phyloP scores from a whole-genome alignment of 2,329 filamentous ascomycete species.

The Beauveria australis region DNA sequence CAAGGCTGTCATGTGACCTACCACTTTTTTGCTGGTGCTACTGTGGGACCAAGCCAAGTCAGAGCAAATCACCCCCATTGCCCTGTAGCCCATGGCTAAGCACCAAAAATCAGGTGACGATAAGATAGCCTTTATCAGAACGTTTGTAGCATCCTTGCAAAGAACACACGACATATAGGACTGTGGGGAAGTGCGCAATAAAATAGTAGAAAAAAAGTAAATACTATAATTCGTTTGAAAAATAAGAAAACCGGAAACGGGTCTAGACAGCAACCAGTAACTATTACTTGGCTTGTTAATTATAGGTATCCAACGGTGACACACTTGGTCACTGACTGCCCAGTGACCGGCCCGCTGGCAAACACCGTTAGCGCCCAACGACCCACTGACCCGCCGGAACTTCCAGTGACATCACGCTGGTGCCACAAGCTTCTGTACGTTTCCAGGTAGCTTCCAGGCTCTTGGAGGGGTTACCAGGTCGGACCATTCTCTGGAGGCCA shows the following conservation, averaged over 20 bases:
- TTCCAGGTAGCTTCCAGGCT: constrained; percentile 23
- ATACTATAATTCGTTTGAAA: too few relatives aligned
- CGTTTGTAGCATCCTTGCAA: not conserved
- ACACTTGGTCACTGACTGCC: not conserved
- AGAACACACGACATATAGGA: too few relatives aligned
- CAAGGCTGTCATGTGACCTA: constrained; percentile 5
- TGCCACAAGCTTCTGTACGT: constrained; percentile 19
- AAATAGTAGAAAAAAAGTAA: too few relatives aligned
- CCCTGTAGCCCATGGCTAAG: not conserved
- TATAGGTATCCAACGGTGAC: too few relatives aligned
- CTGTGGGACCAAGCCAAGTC: not conserved
- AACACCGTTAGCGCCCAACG: not conserved
- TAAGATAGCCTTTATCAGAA: not conserved
- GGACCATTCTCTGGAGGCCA: constrained; percentile 12
- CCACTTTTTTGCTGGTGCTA: not conserved
- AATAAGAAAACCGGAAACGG: too few relatives aligned
- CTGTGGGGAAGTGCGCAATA: too few relatives aligned
- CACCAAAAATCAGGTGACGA: constrained; percentile 4
- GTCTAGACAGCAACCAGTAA: too few relatives aligned
- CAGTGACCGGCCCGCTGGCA: not conserved
- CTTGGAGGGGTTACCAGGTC: constrained; percentile 17
- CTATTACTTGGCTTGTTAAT: too few relatives aligned
- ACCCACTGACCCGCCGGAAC: constrained; percentile 11
- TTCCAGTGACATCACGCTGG: constrained; percentile 19
- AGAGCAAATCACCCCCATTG: too few relatives aligned